These are phyloP conservation scores for Pseudogymnoascus verrucosus DNA, from an alignment of 2,329 filamentous ascomycete genomes.

Conservation along the genomic window DNA sequence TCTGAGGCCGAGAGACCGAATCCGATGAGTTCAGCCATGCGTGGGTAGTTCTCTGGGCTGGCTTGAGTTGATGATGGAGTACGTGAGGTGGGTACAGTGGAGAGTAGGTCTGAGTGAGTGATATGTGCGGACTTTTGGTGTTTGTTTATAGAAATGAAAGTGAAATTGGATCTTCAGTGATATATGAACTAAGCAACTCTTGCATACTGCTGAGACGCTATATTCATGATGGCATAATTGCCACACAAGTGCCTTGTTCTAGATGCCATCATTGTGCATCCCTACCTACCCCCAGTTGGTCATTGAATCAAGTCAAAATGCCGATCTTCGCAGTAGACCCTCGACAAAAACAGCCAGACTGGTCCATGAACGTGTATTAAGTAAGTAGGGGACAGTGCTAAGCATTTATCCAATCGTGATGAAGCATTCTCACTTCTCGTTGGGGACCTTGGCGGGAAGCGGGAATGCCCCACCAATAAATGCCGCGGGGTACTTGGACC, in stretches of 20 bases:
- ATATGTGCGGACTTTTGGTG: neutral
- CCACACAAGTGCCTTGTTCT: neutral
- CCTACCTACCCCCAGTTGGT: neutral
- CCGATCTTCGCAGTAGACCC: neutral
- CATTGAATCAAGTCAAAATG: neutral
- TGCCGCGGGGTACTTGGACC: neutral
- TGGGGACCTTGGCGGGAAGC: neutral
- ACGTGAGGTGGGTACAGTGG: neutral
- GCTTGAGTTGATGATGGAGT: neutral
- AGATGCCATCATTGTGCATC: slow-evolving; percentile 4
- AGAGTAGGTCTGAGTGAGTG: neutral
- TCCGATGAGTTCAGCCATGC: neutral
- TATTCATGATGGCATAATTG: neutral
- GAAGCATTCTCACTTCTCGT: neutral
- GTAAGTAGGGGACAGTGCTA: neutral
- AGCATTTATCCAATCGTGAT: neutral
- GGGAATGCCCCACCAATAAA: neutral
- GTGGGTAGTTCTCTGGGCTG: neutral
- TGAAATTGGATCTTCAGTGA: neutral
- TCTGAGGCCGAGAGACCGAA: neutral
- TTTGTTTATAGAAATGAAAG: neutral
- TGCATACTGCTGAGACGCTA: neutral
- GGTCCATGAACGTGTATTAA: neutral
- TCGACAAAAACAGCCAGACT: neutral
- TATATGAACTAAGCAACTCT: neutral